A percentile compares a stretch with the other conserved stretches of the same genome.
Conservation (phyloP, 2,329 filamentous ascomycete genomes). For the Laburnicola sp. region DNA sequence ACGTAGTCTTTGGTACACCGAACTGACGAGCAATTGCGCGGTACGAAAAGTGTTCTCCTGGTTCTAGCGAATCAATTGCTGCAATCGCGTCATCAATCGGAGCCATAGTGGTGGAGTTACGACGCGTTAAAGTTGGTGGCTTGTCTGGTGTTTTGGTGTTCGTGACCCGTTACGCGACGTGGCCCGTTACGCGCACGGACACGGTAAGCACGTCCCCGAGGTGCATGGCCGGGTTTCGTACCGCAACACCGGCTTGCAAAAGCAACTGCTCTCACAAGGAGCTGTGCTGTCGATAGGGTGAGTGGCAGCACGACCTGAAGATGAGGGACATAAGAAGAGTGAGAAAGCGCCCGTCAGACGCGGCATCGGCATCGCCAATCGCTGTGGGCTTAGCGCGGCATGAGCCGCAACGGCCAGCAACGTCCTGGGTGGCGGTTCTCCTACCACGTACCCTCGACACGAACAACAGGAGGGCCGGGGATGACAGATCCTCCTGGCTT, state of each 20-base stretch:
- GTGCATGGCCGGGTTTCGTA: not conserved
- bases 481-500: not conserved
- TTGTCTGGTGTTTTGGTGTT: too few species aligned
- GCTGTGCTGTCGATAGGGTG: not conserved
- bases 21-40: too few species aligned
- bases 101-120: too few species aligned
- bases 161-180: too few species aligned
- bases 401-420: not conserved
- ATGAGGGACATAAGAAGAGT: constrained; percentile 1
- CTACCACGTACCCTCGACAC: not conserved
- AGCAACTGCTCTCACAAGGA: not conserved
- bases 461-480: not conserved
- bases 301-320: not conserved
- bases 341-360: not conserved
- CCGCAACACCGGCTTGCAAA: not conserved
- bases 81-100: too few species aligned
- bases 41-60: too few species aligned
- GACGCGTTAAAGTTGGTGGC: too few species aligned
- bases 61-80: too few species aligned
- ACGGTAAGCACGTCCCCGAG: not conserved
- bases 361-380: not conserved
- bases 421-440: not conserved
- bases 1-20: too few species aligned
- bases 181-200: too few species aligned
- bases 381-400: not conserved